Percentiles rank a stretch among this genome's conserved stretches.
phyloP scores from a whole-genome alignment of 768 basidiomycete genomes.

The Serendipita sp. region DNA sequence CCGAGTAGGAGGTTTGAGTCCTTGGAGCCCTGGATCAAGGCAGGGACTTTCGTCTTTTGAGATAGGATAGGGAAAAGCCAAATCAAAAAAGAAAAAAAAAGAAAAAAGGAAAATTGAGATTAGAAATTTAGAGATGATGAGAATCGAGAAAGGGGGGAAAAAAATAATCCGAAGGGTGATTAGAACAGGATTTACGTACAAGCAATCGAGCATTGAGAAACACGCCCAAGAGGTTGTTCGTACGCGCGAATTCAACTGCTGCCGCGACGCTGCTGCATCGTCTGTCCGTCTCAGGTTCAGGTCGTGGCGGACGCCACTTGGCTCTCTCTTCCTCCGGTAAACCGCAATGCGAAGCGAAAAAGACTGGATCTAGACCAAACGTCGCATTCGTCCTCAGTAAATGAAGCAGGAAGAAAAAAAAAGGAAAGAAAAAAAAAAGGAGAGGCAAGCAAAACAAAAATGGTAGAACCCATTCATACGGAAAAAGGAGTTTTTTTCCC shows the following conservation, averaged over 20 bases:
- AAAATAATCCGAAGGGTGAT: too few relatives aligned
- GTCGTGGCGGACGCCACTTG: slow-evolving; percentile 4
- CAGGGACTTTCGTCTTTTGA: slow-evolving; percentile 67
- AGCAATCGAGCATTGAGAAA: slow-evolving; percentile 76
- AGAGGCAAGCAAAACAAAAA: slow-evolving; percentile 4
- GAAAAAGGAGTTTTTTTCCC: not conserved
- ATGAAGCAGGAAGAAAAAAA: not conserved
- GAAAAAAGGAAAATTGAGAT: too few relatives aligned
- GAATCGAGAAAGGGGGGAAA: not conserved
- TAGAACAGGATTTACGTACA: slow-evolving; percentile 32
- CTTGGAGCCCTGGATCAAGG: slow-evolving; percentile 74
- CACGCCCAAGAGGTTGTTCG: slow-evolving; percentile 85
- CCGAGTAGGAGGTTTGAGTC: slow-evolving; percentile 80
- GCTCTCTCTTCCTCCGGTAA: slow-evolving; percentile 28
- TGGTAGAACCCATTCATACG: not conserved
- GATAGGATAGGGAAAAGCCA: not conserved
- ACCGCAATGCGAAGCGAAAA: slow-evolving; percentile 83
- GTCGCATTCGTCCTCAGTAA: slow-evolving; percentile 10
- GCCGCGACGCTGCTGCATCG: slow-evolving; percentile 58
- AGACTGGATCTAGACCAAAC: slow-evolving; percentile 63
- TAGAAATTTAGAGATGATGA: not conserved
- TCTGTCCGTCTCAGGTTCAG: slow-evolving; percentile 21
- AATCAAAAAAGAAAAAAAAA: too few relatives aligned
- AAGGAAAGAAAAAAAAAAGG: not conserved
- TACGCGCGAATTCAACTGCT: slow-evolving; percentile 84